Percentiles rank a stretch among this genome's conserved stretches.
Conservation (phyloP, 306 rosid genomes). For the Cucurbita moschata region DNA sequence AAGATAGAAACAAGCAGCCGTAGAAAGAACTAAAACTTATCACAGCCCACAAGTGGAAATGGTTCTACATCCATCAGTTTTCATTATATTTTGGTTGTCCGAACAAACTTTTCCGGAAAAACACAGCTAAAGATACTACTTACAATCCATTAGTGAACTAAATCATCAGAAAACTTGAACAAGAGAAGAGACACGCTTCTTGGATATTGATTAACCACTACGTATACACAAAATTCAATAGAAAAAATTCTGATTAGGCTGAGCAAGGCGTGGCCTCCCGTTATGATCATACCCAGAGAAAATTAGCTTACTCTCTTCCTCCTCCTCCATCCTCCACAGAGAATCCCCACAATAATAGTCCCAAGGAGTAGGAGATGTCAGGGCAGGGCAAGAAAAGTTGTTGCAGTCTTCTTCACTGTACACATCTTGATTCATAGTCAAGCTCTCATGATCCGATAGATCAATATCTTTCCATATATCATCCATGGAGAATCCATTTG, state of each 20-base stretch:
- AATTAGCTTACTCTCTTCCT: constrained; percentile 16
- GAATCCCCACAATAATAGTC: constrained; percentile 40
- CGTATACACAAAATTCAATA: constrained; percentile 2
- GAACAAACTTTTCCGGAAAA: background rate
- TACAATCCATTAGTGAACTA: background rate
- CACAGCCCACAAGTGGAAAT: background rate
- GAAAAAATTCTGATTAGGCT: constrained; percentile 31
- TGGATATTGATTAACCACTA: background rate
- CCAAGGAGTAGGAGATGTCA: constrained; percentile 31
- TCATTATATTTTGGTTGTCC: background rate
- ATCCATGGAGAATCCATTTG: constrained; percentile 40
- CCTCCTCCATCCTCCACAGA: constrained; percentile 61
- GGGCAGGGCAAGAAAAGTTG: constrained; percentile 23
- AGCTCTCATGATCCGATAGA: constrained; percentile 27
- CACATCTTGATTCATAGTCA: constrained; percentile 2
- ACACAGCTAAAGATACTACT: background rate
- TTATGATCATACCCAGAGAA: background rate
- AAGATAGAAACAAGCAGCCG: background rate
- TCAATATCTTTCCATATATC: constrained; percentile 91
- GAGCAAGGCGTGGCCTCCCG: constrained; percentile 18
- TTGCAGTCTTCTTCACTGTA: constrained; percentile 13
- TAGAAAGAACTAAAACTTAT: background rate
- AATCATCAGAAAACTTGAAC: background rate
- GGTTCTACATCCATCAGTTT: background rate
- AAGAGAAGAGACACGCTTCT: background rate